Conservation (phyloP, 352 stramenopile genomes). For the Globisporangium cystogenes region DNA sequence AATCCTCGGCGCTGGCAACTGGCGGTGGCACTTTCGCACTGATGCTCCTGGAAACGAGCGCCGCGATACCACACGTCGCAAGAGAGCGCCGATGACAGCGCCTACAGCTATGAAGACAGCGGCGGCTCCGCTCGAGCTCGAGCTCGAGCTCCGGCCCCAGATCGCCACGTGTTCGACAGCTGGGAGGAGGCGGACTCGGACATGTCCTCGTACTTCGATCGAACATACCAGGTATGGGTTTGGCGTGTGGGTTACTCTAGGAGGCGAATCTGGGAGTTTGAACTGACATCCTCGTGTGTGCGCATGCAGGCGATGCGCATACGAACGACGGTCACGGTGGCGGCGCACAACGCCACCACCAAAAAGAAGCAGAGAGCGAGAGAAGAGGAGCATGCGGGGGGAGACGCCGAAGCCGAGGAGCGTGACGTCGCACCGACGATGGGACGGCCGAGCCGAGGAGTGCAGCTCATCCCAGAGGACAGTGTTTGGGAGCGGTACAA, state of each 20-base stretch:
- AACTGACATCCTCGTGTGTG: background rate
- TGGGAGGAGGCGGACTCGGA: background rate
- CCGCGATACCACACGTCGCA: no score
- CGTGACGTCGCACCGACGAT: background rate
- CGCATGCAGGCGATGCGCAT: background rate
- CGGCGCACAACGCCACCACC: background rate
- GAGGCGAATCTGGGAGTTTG: background rate
- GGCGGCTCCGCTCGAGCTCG: no score
- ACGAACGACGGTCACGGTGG: background rate
- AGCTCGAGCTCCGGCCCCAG: background rate
- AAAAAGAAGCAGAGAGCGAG: background rate
- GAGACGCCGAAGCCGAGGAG: background rate
- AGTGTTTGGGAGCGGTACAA: background rate
- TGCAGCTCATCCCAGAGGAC: background rate
- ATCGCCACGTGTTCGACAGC: background rate
- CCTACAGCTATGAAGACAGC: no score
- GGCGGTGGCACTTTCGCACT: no score
- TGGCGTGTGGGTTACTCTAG: no score
- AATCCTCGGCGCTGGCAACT: no score
- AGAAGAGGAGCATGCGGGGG: background rate
- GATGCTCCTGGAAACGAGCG: no score
- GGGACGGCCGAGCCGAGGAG: background rate
- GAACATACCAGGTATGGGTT: background rate
- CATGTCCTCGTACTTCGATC: background rate
- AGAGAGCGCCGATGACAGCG: no score